These are phyloP conservation scores for Claviceps monticola DNA, from an alignment of 2,329 filamentous ascomycete species.

Conservation along the genomic window DNA sequence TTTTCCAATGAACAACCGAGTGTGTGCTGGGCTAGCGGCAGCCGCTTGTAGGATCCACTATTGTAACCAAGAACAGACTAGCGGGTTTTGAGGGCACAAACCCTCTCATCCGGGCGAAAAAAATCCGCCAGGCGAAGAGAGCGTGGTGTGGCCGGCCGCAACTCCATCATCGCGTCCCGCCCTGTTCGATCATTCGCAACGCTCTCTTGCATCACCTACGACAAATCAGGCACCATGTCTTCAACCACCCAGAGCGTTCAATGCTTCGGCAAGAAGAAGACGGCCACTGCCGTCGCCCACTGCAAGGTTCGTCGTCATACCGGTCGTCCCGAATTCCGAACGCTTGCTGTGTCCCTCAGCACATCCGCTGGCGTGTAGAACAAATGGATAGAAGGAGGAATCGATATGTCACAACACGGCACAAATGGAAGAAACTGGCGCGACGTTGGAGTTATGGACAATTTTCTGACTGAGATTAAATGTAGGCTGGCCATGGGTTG, in stretches of 20 bases:
- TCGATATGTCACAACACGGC: background rate
- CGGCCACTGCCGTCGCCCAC: conserved; percentile 78
- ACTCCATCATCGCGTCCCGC: conserved; percentile 5
- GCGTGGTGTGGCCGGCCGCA: conserved; percentile 1
- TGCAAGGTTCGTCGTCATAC: conserved; percentile 57
- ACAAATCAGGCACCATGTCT: conserved; percentile 50
- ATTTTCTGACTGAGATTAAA: conserved; percentile 14
- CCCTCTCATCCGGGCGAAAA: conserved; percentile 15
- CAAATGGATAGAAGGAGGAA: background rate
- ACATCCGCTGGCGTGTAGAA: background rate
- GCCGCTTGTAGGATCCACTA: background rate
- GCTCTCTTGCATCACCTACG: conserved; percentile 6
- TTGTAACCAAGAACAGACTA: conserved; percentile 10
- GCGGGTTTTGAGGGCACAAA: conserved; percentile 20
- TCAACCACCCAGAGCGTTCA: conserved; percentile 67
- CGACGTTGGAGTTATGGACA: background rate
- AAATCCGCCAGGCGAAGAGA: conserved; percentile 6
- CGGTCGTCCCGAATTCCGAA: conserved; percentile 1
- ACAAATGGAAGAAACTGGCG: background rate
- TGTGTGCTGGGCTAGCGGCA: background rate
- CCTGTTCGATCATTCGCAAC: conserved; percentile 4
- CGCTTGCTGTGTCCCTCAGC: background rate
- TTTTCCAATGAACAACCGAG: background rate
- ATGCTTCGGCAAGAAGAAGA: conserved; percentile 99
- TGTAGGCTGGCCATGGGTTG: conserved; percentile 48